phyloP scores from a whole-genome alignment of 2,329 filamentous ascomycete genomes.

The Ophiostoma ips region DNA sequence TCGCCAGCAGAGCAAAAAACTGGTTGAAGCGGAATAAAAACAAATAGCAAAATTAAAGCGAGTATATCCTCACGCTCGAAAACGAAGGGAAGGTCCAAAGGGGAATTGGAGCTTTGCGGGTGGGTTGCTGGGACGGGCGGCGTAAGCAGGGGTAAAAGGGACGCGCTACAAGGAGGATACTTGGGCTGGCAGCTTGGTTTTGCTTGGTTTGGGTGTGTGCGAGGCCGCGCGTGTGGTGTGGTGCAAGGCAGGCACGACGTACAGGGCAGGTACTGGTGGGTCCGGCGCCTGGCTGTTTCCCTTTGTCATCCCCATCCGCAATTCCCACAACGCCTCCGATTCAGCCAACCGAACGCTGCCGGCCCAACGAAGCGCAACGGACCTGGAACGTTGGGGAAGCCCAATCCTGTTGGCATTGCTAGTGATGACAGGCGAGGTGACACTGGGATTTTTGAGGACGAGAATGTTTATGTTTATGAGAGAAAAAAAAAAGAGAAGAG shows the following conservation, averaged over 20 bases:
- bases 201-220: background rate
- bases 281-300: background rate
- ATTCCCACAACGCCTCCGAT: conserved; percentile 5
- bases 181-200: background rate
- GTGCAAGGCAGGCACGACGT: too few species aligned
- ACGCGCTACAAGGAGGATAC: background rate
- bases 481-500: too few species aligned
- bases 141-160: background rate
- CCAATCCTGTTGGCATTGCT: background rate
- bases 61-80: too few species aligned
- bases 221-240: too few species aligned
- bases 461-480: too few species aligned
- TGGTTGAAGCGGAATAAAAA: conserved; percentile 1
- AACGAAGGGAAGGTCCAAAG: too few species aligned
- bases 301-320: conserved; percentile 2
- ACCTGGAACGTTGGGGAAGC: conserved; percentile 14
- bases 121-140: conserved; percentile 6
- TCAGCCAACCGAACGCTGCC: conserved; percentile 11
- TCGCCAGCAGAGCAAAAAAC: conserved; percentile 3
- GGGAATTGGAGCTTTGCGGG: conserved; percentile 4
- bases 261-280: conserved; percentile 6
- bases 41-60: background rate
- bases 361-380: conserved; percentile 9
- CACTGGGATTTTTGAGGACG: background rate
- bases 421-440: background rate